Percentiles rank a stretch among this genome's conserved stretches.
Evolutionary conservation across 495 filamentous ascomycete genomes (phyloP).

Genomic region (Tetracladium setigerum): DNA sequence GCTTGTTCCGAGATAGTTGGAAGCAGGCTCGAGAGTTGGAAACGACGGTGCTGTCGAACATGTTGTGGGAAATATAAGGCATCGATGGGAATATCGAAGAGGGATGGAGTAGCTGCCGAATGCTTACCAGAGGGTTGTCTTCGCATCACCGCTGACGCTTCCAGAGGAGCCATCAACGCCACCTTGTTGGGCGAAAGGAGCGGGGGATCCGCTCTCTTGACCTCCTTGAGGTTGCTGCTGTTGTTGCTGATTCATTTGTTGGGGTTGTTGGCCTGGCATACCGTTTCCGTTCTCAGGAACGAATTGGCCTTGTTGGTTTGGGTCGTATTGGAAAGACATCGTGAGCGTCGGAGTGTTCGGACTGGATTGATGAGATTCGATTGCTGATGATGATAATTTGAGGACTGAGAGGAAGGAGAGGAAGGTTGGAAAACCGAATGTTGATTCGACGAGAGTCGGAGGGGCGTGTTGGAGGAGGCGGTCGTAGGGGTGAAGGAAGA

Average conservation of each 20-base stretch:
- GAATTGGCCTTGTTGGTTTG: slow-evolving; percentile 17
- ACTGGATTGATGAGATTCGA: too few species aligned
- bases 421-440: too few species aligned
- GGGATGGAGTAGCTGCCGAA: background rate
- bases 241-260: slow-evolving; percentile 50
- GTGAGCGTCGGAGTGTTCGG: background rate
- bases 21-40: too few species aligned
- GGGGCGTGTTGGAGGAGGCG: background rate
- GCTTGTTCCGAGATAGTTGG: too few species aligned
- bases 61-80: background rate
- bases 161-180: slow-evolving; percentile 31
- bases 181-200: slow-evolving; percentile 23
- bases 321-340: slow-evolving; percentile 20
- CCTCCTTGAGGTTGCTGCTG: slow-evolving; percentile 47
- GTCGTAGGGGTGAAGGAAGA: background rate
- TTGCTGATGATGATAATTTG: too few species aligned
- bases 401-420: too few species aligned
- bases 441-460: too few species aligned
- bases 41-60: too few species aligned
- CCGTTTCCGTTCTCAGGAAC: slow-evolving; percentile 12
- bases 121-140: slow-evolving; percentile 78
- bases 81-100: background rate
- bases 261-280: slow-evolving; percentile 32
- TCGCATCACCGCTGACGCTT: slow-evolving; percentile 51
- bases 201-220: slow-evolving; percentile 30